Base-by-base conservation (phyloP, 441 rosid genomes). In the Populus trichocarpa region DNA sequence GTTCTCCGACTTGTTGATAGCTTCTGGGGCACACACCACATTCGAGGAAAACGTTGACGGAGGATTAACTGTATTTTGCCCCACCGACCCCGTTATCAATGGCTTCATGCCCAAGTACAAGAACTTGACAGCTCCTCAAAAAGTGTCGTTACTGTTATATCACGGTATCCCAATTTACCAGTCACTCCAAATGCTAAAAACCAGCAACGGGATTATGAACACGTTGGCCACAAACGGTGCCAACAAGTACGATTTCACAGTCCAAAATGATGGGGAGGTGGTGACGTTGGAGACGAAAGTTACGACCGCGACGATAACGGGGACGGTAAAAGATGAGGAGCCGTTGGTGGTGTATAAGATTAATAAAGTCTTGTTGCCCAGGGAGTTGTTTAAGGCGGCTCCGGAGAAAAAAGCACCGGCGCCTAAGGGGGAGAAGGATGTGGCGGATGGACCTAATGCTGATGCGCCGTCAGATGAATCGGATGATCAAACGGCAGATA, bases 21-120 rank as follows among this genome's bases (percentile, higher is more conserved):
- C 90, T 0, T 86, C 91, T 12, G 99, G 99, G 25, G 99, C 92
- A 14, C 75, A 84, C 25, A 84, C 88, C 12, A 91, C 90, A 53
- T 81, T 82, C 20, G 96, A 86, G 59, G 90, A 92, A 72, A 81
- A 84, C 30, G 6, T 85, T n/a, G 91, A 86, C 77, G 97, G 99
- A 82, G 99, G 99, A 23, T 81, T 95, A 81, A 93, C 99, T 71
- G 94, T 90, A 80, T 92, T 93, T 77, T 96, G 98, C 83, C 98
- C 99, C 28, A 79, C 90, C 42, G 99, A 96, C 81, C 88, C 89
- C 72, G 80, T 93, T 10, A 79, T 93, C 82, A 96, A 87, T 78
- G 89, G 87, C 20, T 95, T 95, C 87, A 84, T 90, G 64, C 97
- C 96, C 0, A 95, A 91, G 73, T 92, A 79, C 88, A 90, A 88